Percentiles rank a stretch among this genome's conserved stretches.
Evolutionary conservation across 2,329 filamentous ascomycete species (phyloP).

Genomic region (Didymella segeticola): DNA sequence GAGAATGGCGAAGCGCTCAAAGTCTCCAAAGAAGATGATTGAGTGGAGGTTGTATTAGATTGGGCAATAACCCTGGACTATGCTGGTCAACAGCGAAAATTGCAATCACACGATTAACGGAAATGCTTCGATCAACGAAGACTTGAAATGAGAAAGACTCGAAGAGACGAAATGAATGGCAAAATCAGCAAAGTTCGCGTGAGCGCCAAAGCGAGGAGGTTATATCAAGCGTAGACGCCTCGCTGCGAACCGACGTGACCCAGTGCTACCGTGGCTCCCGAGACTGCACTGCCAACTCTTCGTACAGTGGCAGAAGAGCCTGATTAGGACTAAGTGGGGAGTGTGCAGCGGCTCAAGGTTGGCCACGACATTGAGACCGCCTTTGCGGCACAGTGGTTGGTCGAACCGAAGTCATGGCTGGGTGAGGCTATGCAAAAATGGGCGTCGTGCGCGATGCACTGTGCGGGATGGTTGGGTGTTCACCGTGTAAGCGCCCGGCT

Average conservation of each 20-base stretch:
- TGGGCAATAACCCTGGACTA: slow-evolving; percentile 45
- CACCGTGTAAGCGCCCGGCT: slow-evolving; percentile 41
- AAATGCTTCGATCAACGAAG: slow-evolving; percentile 57
- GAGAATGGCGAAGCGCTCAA: slow-evolving; percentile 23
- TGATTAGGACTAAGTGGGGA: slow-evolving; percentile 30
- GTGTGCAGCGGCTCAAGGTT: slow-evolving; percentile 42
- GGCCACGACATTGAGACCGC: slow-evolving; percentile 45
- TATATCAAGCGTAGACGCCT: slow-evolving; percentile 47
- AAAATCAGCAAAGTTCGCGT: slow-evolving; percentile 33
- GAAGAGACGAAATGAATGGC: slow-evolving; percentile 47
- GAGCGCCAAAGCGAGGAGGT: slow-evolving; percentile 37
- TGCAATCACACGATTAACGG: slow-evolving; percentile 37
- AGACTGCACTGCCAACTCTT: slow-evolving; percentile 38
- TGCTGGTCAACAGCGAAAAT: slow-evolving; percentile 53
- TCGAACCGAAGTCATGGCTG: slow-evolving; percentile 13
- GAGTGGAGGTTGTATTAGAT: slow-evolving; percentile 41
- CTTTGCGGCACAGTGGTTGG: slow-evolving; percentile 37
- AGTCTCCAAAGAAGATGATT: slow-evolving; percentile 30
- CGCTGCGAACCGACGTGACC: slow-evolving; percentile 29
- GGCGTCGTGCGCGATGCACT: slow-evolving; percentile 31
- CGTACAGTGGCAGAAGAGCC: slow-evolving; percentile 38
- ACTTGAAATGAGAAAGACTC: slow-evolving; percentile 35
- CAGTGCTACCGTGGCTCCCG: slow-evolving; percentile 38
- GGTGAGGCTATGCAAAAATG: slow-evolving; percentile 22
- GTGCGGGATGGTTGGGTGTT: slow-evolving; percentile 41